phyloP scores from a whole-genome alignment of 495 filamentous ascomycete species.

The Jackrogersella minutella region DNA sequence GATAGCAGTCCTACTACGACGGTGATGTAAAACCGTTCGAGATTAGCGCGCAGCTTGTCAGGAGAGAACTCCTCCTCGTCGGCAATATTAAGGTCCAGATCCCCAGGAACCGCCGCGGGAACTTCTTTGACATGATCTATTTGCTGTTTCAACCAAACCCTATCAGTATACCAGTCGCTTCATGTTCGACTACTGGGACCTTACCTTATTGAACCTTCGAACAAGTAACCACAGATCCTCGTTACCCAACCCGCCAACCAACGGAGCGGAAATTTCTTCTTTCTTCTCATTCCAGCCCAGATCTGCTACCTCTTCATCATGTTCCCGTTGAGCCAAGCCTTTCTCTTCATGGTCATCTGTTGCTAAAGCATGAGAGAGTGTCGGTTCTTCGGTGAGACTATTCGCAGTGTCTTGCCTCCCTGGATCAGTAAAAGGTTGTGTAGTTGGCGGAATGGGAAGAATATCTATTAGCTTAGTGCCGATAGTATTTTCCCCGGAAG shows the following conservation, averaged over 20 bases:
- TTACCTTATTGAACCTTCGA: constrained; percentile 84
- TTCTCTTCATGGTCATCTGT: constrained; percentile 45
- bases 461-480: constrained; percentile 37
- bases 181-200: neutral
- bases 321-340: constrained; percentile 46
- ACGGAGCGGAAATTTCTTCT: constrained; percentile 63
- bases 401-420: constrained; percentile 38
- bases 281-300: constrained; percentile 77
- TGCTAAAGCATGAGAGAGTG: constrained; percentile 50
- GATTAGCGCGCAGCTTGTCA: constrained; percentile 79
- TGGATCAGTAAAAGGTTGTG: constrained; percentile 40
- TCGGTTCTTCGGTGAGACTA: constrained; percentile 43
- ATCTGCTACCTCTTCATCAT: constrained; percentile 60
- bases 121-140: constrained; percentile 85
- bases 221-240: constrained; percentile 85
- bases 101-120: constrained; percentile 54
- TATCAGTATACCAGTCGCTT: neutral
- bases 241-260: constrained; percentile 79
- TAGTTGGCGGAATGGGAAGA: constrained; percentile 46
- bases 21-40: constrained; percentile 89
- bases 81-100: constrained; percentile 81
- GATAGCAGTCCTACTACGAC: constrained; percentile 73
- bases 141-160: constrained; percentile 62
- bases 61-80: constrained; percentile 87
- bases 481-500: neutral